Evolutionary conservation across 208 protist genomes (phyloP), one percentile per base, ranked within the genome.

Genomic region (Crithidia fasciculata): DNA sequence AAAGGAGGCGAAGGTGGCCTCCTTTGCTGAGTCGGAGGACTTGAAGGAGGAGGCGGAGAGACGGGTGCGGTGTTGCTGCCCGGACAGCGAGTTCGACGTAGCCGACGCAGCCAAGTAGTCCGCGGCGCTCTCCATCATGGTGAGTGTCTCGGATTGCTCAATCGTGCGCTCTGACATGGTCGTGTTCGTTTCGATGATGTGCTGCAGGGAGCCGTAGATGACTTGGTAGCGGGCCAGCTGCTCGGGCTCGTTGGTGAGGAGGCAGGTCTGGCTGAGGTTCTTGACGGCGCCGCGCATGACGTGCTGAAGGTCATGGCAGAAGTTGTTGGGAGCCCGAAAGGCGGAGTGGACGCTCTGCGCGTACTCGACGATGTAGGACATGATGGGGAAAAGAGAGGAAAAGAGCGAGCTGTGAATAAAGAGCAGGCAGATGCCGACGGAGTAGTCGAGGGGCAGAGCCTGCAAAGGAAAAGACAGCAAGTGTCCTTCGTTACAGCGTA

Each of bases 301-400:
- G 39, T 45, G 28, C 61, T 74, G 52, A 36, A 72, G 59, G 45
- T 73, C 50, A 49, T 74, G 57, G 28, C 59, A 64, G 67, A 80
- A 66, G 18, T 52, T 52, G 43, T 44, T 52, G 5, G 57, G 68
- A 10, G 59, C 41, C 39, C 52, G 69, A 13, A 63, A 63, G 60
- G 58, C 28, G 8, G 59, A 39, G 58, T 64, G 45, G 16, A 61
- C 43, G 18, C 15, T 66, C 47, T 70, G 9, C 3, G 68, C 65
- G 37, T 65, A 70, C 41, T 70, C 54, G 10, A 58, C 49, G 49
- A 74, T 56, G 61, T 73, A 79, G 8, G 74, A 73, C 74, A 79
- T 70, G 6, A 41, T 44, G 45, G 9, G 12, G 45, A 13, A 13
- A 8, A 49, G n/a, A 13, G 2, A 49, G 45, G 2, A 15, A 8